Percentiles rank a stretch among this genome's conserved stretches.
Evolutionary conservation across 768 basidiomycete species (phyloP).

Genomic region (Hirschioporus abietinus): DNA sequence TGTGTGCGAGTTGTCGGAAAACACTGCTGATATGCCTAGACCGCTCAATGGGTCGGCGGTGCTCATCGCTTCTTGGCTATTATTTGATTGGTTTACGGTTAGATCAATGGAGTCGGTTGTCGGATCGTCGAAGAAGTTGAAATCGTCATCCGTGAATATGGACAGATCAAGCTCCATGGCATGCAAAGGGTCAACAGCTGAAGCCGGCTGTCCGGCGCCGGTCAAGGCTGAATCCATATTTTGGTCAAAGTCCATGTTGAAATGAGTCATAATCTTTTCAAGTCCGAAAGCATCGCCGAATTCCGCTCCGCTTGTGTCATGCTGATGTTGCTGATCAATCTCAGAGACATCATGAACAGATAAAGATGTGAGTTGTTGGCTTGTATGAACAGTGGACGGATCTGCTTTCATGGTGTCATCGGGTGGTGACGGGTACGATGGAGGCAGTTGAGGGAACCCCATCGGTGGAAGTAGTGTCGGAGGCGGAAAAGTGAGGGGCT

Average conservation of each 20-base stretch:
- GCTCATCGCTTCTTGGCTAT: background rate
- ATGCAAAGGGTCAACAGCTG: constrained; percentile 16
- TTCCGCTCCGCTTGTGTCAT: background rate
- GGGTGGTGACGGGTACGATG: background rate
- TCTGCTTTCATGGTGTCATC: background rate
- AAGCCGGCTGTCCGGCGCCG: constrained; percentile 15
- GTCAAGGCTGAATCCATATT: constrained; percentile 21
- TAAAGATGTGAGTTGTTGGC: background rate
- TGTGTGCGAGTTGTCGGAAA: background rate
- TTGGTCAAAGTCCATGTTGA: constrained; percentile 41
- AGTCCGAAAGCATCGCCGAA: background rate
- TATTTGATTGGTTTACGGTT: background rate
- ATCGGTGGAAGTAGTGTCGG: background rate
- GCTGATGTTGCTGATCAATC: background rate
- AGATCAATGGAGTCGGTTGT: background rate
- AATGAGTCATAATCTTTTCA: constrained; percentile 23
- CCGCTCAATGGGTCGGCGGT: background rate
- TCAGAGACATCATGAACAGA: background rate
- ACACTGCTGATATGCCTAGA: background rate
- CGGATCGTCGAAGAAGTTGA: constrained; percentile 75
- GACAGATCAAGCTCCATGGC: constrained; percentile 25
- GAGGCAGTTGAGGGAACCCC: background rate
- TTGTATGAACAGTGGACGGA: background rate
- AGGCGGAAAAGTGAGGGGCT: background rate
- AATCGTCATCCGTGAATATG: constrained; percentile 80